Evolutionary conservation across 1,284 basidiomycete genomes (phyloP).

Genomic region (Pseudozyma sp.): DNA sequence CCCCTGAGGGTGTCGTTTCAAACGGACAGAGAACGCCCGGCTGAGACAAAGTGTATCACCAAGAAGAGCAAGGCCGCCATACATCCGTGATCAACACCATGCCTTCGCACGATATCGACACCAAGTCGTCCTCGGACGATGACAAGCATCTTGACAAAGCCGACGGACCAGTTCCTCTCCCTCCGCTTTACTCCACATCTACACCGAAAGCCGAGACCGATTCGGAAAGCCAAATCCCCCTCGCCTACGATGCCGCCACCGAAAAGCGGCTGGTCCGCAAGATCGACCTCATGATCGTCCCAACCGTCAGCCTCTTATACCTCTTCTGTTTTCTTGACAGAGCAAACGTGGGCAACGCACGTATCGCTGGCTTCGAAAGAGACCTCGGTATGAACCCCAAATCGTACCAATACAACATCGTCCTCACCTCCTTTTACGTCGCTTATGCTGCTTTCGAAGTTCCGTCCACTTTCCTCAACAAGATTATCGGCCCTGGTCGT

Average conservation of each 20-base stretch:
- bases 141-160: neutral
- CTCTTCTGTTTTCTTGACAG: slow-evolving; percentile 40
- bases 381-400: slow-evolving; percentile 55
- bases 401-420: slow-evolving; percentile 57
- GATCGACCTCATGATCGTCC: slow-evolving; percentile 60
- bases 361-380: slow-evolving; percentile 55
- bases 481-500: slow-evolving; percentile 68
- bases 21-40: too few species aligned
- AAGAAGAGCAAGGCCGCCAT: too few species aligned
- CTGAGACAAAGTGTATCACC: too few species aligned
- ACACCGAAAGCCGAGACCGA: slow-evolving; percentile 15
- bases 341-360: slow-evolving; percentile 61
- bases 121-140: too few species aligned
- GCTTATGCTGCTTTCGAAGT: slow-evolving; percentile 70
- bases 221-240: slow-evolving; percentile 7
- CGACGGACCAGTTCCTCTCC: neutral
- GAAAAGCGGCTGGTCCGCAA: slow-evolving; percentile 52
- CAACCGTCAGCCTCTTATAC: slow-evolving; percentile 55
- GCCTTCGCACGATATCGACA: too few species aligned
- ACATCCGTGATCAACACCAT: too few species aligned
- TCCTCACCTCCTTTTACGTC: slow-evolving; percentile 55
- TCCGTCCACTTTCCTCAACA: slow-evolving; percentile 75
- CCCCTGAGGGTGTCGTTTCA: too few species aligned
- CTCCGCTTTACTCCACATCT: slow-evolving; percentile 19
- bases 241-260: slow-evolving; percentile 71